phyloP scores from a whole-genome alignment of 2,329 filamentous ascomycete species.

The Aspergillus texensis region DNA sequence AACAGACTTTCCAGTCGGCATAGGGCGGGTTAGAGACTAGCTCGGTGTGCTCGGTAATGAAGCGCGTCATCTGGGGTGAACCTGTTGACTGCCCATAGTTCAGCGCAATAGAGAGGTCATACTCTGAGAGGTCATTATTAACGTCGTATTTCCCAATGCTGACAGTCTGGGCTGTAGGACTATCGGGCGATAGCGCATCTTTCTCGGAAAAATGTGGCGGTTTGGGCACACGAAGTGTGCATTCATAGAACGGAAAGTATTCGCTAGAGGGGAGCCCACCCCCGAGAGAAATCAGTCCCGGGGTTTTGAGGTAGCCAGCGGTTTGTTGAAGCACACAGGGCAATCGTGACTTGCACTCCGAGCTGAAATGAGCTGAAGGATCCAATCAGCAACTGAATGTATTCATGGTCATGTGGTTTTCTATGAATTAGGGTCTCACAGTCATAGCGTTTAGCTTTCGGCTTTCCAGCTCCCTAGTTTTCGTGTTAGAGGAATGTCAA shows the following conservation, averaged over 20 bases:
- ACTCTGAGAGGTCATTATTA: conserved; percentile 2
- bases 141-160: background rate
- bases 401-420: background rate
- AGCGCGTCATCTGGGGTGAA: conserved; percentile 78
- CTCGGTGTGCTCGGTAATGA: conserved; percentile 86
- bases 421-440: background rate
- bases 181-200: background rate
- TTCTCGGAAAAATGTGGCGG: background rate
- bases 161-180: background rate
- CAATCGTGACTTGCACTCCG: background rate
- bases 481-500: background rate
- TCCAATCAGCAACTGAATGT: background rate
- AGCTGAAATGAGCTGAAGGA: background rate
- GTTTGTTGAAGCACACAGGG: background rate
- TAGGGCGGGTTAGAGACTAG: conserved; percentile 77
- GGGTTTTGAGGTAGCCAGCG: background rate
- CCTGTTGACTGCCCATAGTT: conserved; percentile 85
- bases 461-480: background rate
- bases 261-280: background rate
- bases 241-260: background rate
- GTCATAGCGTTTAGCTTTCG: background rate
- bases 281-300: conserved; percentile 28
- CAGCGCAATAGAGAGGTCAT: conserved; percentile 77
- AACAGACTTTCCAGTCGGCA: background rate
- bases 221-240: background rate